Evolutionary conservation across 176 grass and related monocot genomes (phyloP), one percentile per base, ranked within the genome.

Genomic region (Zea mays): DNA sequence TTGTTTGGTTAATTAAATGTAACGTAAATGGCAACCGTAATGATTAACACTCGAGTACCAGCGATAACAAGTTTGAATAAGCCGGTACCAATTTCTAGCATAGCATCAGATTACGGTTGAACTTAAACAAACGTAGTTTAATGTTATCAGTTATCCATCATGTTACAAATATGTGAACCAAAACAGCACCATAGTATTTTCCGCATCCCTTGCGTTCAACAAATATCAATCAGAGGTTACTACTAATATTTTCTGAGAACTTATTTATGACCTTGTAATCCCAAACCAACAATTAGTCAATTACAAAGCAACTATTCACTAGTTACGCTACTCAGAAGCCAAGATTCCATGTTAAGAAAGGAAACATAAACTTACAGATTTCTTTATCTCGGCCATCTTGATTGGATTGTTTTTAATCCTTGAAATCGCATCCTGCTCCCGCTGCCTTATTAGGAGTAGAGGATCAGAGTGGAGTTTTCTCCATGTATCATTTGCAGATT

Each of bases 371-470:
- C 93, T 82, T 97, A 97, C 93, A 39, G 93, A 90, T 97, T 97
- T 93, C 83, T 97, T 97, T 81, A 94, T 95, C 85, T 92, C 87
- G 0, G 92, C 92, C 92, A 99, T 99, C 82, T 95, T 99, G 48
- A 99, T 90, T 60, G 96, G 96, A 83, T 95, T 99, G 63, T 99
- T 99, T 85, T 90, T 99, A 67, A 99, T 99, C 80, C 96, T 84
- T 65, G 96, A 83, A 69, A 99, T 85, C 54, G 92, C 90, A 74
- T 94, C 92, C 67, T 95, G 96, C 70, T 95, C 92, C 27, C 89
- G 79, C 78, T 95, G 96, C 83, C 96, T 89, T 65, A 99, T 99
- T 78, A 90, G 87, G n/a, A 99, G 87, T 41, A 99, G 78, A 72
- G 96, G 96, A 83, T 99, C 96, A 42, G 92, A 83, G 67, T 95